Conservation (phyloP, 2,329 filamentous ascomycete genomes). For the Atkinsonella texensis region DNA sequence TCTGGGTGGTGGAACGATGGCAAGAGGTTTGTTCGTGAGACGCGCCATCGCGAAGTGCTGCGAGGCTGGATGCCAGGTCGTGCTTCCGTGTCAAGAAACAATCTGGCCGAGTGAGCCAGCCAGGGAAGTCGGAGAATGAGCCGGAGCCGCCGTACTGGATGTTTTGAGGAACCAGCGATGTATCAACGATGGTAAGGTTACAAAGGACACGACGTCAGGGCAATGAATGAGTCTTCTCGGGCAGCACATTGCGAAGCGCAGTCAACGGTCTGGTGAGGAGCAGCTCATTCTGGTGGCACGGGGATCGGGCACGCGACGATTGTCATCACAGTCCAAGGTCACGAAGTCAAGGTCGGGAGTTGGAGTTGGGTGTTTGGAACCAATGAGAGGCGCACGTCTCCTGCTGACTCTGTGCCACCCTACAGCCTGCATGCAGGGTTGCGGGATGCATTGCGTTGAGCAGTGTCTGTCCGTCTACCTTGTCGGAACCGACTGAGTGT, state of each 20-base stretch:
- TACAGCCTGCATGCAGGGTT: not conserved
- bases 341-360: not conserved
- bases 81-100: too few relatives aligned
- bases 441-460: too few relatives aligned
- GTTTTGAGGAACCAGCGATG: not conserved
- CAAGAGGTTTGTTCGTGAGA: not conserved
- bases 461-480: too few relatives aligned
- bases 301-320: not conserved
- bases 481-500: too few relatives aligned
- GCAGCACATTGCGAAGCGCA: not conserved
- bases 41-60: not conserved
- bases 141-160: too few relatives aligned
- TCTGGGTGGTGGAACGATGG: not conserved
- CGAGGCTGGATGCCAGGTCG: too few relatives aligned
- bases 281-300: conserved; percentile 1
- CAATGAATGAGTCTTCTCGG: not conserved
- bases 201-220: not conserved
- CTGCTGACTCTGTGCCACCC: not conserved
- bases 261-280: not conserved
- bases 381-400: not conserved
- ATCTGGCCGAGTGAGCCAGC: not conserved
- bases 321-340: not conserved
- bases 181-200: not conserved
- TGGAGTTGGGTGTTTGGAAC: not conserved
- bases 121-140: not conserved